Conservation (phyloP, 2,329 filamentous ascomycete genomes). For the Penicillium sp. region DNA sequence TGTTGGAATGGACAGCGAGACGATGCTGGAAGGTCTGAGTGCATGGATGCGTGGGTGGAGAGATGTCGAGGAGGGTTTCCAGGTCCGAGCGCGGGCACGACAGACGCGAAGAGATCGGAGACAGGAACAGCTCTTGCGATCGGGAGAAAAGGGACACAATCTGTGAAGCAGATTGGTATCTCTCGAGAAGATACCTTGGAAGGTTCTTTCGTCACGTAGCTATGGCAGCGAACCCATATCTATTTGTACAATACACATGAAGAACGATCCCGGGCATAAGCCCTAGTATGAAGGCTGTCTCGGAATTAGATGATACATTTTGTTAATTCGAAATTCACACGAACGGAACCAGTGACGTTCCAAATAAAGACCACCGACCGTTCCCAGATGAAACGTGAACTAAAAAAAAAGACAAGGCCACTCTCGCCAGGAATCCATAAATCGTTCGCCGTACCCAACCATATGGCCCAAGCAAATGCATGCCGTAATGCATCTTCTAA, state of each 20-base stretch:
- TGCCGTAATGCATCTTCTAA: constrained; percentile 38
- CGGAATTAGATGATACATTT: constrained; percentile 12
- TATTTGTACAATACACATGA: background rate
- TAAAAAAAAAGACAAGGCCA: constrained; percentile 14
- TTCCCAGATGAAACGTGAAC: constrained; percentile 7
- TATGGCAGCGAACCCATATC: background rate
- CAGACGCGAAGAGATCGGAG: constrained; percentile 50
- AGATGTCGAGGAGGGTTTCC: constrained; percentile 45
- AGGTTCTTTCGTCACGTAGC: background rate
- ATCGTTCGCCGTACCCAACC: constrained; percentile 31
- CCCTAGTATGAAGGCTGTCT: background rate
- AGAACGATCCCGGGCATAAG: background rate
- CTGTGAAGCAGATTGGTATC: background rate
- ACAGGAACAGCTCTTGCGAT: constrained; percentile 5
- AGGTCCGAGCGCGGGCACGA: constrained; percentile 59
- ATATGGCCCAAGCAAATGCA: constrained; percentile 30
- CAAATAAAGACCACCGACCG: constrained; percentile 14
- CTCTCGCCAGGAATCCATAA: constrained; percentile 26
- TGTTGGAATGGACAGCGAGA: constrained; percentile 30
- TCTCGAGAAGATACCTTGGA: background rate
- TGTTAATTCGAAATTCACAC: constrained; percentile 15
- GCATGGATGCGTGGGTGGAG: constrained; percentile 49
- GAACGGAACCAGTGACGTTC: constrained; percentile 15
- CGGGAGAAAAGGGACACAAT: background rate
- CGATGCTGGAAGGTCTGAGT: constrained; percentile 41